Conservation (phyloP, 257 asterid species). For the Craterostigma plantagineum region DNA sequence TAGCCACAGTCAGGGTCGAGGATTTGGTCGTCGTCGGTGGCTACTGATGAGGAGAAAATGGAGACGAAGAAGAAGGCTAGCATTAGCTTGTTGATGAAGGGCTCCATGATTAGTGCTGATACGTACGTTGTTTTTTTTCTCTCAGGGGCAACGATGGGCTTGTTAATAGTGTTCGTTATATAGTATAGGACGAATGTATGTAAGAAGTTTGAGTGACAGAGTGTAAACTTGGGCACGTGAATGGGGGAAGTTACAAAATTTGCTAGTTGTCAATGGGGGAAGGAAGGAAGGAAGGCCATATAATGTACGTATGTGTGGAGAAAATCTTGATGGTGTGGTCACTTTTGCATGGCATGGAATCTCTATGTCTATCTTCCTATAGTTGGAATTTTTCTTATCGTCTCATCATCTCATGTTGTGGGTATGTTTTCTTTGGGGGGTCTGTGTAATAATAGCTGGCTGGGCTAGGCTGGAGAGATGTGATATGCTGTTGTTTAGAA, state of each 20-base stretch:
- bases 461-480: too few relatives aligned
- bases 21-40: conserved; percentile 14
- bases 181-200: conserved; percentile 24
- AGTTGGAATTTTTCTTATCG: too few relatives aligned
- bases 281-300: too few relatives aligned
- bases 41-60: conserved; percentile 23
- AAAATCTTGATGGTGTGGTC: too few relatives aligned
- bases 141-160: neutral
- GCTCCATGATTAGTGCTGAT: conserved; percentile 19
- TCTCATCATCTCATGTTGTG: too few relatives aligned
- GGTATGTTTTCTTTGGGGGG: too few relatives aligned
- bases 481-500: too few relatives aligned
- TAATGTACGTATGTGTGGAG: too few relatives aligned
- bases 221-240: conserved; percentile 46
- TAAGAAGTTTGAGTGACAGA: too few relatives aligned
- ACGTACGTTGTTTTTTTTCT: conserved; percentile 6
- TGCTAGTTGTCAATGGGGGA: conserved; percentile 52
- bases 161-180: conserved; percentile 10
- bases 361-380: too few relatives aligned
- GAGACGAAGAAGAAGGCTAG: conserved; percentile 32
- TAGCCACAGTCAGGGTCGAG: conserved; percentile 26
- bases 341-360: too few relatives aligned
- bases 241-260: conserved; percentile 27
- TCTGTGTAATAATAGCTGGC: too few relatives aligned
- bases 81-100: conserved; percentile 21